Base-by-base conservation (phyloP, 306 rosid genomes). In the Carpinus fangiana region DNA sequence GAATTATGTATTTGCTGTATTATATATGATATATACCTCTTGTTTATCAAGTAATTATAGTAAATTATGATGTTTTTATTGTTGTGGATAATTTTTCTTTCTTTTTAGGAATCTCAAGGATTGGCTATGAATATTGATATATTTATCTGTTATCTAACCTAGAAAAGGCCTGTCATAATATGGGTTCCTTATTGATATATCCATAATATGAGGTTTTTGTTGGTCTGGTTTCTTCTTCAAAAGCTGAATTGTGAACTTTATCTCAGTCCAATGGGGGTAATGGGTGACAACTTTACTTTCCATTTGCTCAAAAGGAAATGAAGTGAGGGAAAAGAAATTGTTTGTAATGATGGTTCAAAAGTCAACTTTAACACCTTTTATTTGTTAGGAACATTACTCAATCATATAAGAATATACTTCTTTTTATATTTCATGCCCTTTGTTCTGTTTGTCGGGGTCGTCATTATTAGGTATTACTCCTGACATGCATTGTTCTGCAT, bases 121-220 rank as follows among this genome's bases (percentile, higher is more conserved):
- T 53, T 62, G 54, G 17, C 69, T 13, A 36, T 62, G 69, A 78
- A 28, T 47, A 45, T 72, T 77, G 43, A 48, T 34, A 12, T 12
- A 45, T 72, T 12, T 47, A 64, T 50, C 17, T 72, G 7, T 26
- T 52, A 38, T 46, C 23, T 61, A 14, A 64, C 7, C 54, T 61
- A 71, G 76, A 55, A 20, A 73, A 55, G 59, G 43, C 77, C 68
- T 76, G n/a, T 77, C 71, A 62, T 64, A 28, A 55, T 54, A 57
- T 31, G 43, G 55, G 20, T 4, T 41, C 64, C 60, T 47, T 64
- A 14, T 57, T 76, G 73, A 65, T 75, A 56, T 16, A 47, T 23
- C 36, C 36, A 48, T 11, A 48, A 48, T 48, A 12, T 12, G 52
- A 48, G 52, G 4, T 48, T 12, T 10, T 69, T 46, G 46, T 56